A percentile compares a stretch with the other conserved stretches of the same genome.
phyloP scores from a whole-genome alignment of 352 stramenopile genomes.

The Elongisporangium prolatum region DNA sequence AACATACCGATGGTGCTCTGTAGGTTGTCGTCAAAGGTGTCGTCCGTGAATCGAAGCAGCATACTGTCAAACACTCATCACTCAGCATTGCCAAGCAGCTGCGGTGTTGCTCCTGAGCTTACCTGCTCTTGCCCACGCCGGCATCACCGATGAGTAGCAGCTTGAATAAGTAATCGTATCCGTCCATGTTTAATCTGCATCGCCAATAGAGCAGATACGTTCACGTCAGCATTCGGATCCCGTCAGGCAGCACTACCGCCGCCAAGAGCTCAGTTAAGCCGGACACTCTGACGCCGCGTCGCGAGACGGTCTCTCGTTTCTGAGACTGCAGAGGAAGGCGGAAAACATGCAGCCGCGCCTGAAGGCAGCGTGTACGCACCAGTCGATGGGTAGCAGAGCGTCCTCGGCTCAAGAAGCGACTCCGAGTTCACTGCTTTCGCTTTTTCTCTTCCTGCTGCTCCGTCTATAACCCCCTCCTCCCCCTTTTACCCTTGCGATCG shows the following conservation, averaged over 20 bases:
- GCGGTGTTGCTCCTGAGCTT: not conserved
- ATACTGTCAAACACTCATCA: slow-evolving; percentile 60
- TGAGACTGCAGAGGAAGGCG: not conserved
- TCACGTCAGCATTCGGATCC: not conserved
- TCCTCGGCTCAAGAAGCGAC: not conserved
- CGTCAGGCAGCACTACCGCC: not conserved
- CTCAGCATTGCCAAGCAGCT: not conserved
- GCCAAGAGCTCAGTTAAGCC: not conserved
- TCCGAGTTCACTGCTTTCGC: not conserved
- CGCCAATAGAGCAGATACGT: not conserved
- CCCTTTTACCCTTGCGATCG: not conserved
- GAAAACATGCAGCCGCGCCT: too few relatives aligned
- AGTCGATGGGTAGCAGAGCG: not conserved
- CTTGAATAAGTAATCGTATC: slow-evolving; percentile 99
- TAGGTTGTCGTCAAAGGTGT: slow-evolving; percentile 97
- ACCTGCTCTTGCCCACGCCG: slow-evolving; percentile 97
- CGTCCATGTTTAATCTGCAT: slow-evolving; percentile 38
- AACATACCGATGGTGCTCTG: slow-evolving; percentile 95
- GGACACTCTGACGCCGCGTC: not conserved
- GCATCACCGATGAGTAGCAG: slow-evolving; percentile 97
- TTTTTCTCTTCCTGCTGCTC: not conserved
- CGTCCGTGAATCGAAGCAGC: slow-evolving; percentile 97
- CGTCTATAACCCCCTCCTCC: not conserved
- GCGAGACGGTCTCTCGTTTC: not conserved
- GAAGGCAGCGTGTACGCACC: not conserved